Percentiles rank a stretch among this genome's conserved stretches.
phyloP scores from a whole-genome alignment of 345 rosid species.

The Citrus glauca region DNA sequence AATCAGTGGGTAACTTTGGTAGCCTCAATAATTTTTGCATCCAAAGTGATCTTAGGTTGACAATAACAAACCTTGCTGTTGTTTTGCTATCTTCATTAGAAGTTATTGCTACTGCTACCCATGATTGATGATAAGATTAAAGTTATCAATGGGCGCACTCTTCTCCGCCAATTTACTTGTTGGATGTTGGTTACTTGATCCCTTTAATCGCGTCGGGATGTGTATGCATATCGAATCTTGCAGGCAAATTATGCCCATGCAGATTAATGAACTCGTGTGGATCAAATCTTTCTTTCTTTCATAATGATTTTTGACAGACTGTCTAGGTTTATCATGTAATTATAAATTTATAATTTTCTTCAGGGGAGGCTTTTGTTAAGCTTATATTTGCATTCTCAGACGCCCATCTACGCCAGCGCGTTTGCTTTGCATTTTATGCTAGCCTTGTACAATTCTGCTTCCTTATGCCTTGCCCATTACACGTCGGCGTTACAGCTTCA shows the following conservation, averaged over 20 bases:
- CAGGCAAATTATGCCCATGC: not conserved
- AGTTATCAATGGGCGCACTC: not conserved
- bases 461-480: not conserved
- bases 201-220: not conserved
- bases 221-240: not conserved
- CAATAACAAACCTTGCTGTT: conserved; percentile 23
- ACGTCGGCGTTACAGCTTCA: not conserved
- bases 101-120: conserved; percentile 16
- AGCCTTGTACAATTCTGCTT: not conserved
- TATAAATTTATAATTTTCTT: not conserved
- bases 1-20: conserved; percentile 37
- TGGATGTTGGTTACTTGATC: not conserved
- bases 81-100: conserved; percentile 20
- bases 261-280: not conserved
- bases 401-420: not conserved
- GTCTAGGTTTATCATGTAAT: not conserved
- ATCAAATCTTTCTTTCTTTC: not conserved
- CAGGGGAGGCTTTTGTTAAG: not conserved
- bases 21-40: conserved; percentile 38
- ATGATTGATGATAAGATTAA: not conserved
- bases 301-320: not conserved
- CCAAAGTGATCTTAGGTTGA: conserved; percentile 26
- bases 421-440: not conserved
- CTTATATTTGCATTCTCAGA: not conserved
- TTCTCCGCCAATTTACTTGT: not conserved